These are phyloP conservation scores for Thyridium curvatum DNA, from an alignment of 2,329 filamentous ascomycete genomes.

Conservation along the genomic window DNA sequence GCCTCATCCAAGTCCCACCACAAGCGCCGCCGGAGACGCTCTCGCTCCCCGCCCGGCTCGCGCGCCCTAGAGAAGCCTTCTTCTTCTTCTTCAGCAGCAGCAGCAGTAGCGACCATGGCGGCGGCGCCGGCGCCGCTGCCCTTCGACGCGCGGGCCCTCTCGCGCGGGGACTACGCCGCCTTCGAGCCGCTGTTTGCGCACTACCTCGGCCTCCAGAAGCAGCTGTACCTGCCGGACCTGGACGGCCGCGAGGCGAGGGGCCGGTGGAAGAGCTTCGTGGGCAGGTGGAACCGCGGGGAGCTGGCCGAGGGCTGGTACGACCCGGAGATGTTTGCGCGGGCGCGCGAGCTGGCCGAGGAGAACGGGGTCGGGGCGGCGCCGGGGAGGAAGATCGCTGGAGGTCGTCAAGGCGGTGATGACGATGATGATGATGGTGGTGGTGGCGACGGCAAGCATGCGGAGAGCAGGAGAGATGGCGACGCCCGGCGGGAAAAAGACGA, in stretches of 20 bases:
- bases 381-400: conserved; percentile 21
- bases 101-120: no score
- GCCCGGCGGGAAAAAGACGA: conserved; percentile 7
- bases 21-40: conserved; percentile 3
- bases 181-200: conserved; percentile 72
- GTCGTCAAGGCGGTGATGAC: no score
- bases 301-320: conserved; percentile 93
- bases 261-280: conserved; percentile 88
- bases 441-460: conserved; percentile 1
- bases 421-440: no score
- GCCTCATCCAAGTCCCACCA: no score
- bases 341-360: conserved; percentile 26
- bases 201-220: conserved; percentile 86
- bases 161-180: conserved; percentile 58
- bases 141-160: conserved; percentile 57
- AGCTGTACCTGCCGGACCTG: conserved; percentile 60
- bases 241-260: conserved; percentile 71
- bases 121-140: conserved; percentile 47
- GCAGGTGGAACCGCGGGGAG: conserved; percentile 87
- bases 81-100: no score
- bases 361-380: conserved; percentile 9
- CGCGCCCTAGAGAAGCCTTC: no score
- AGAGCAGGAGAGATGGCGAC: conserved; percentile 1
- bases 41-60: no score
- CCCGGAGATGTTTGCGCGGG: conserved; percentile 55